Conservation (phyloP, 1,284 basidiomycete species). For the Phaffia rhodozyma region DNA sequence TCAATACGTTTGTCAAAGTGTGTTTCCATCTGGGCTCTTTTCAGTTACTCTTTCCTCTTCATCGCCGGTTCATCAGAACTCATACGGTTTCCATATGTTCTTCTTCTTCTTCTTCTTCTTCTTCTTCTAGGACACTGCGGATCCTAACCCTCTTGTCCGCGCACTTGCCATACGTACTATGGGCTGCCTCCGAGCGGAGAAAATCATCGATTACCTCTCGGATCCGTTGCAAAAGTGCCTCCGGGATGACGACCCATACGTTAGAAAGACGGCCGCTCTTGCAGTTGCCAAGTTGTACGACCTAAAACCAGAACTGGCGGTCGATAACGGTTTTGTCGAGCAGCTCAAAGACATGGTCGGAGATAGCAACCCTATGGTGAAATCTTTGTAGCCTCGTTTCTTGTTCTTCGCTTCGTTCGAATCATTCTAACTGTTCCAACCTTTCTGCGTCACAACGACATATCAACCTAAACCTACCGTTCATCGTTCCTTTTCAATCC, state of each 20-base stretch:
- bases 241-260: constrained; percentile 91
- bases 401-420: neutral
- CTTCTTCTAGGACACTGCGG: constrained; percentile 70
- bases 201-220: constrained; percentile 96
- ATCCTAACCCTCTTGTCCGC: constrained; percentile 89
- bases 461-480: neutral
- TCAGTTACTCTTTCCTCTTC: neutral
- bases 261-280: constrained; percentile 90
- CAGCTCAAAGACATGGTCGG: constrained; percentile 80
- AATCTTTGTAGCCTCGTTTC: constrained; percentile 21
- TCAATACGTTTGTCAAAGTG: constrained; percentile 88
- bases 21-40: constrained; percentile 8
- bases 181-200: constrained; percentile 92
- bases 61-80: no score
- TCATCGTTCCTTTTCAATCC: constrained; percentile 33
- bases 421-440: constrained; percentile 11
- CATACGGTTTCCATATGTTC: neutral
- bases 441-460: neutral
- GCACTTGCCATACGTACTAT: constrained; percentile 95
- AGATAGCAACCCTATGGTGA: constrained; percentile 93
- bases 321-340: constrained; percentile 89
- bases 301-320: constrained; percentile 84
- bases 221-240: constrained; percentile 85
- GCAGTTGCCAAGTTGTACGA: constrained; percentile 94
- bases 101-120: neutral